phyloP scores from a whole-genome alignment of 768 basidiomycete species.

The Coprinellus micaceus region DNA sequence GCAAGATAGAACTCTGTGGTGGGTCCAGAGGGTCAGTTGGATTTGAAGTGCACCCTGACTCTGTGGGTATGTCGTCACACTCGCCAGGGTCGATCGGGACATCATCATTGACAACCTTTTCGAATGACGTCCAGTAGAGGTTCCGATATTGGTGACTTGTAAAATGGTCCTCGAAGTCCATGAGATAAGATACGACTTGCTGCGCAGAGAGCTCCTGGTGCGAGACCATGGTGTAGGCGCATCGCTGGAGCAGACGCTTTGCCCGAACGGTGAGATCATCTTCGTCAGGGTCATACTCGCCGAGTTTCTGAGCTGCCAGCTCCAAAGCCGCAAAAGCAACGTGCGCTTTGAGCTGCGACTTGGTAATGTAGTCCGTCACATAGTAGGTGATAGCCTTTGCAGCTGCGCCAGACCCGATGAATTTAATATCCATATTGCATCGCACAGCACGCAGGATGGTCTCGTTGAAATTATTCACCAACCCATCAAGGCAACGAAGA shows the following conservation, averaged over 20 bases:
- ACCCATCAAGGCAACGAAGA: slow-evolving; percentile 31
- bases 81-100: not conserved
- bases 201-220: slow-evolving; percentile 38
- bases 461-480: slow-evolving; percentile 42
- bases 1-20: too few species aligned
- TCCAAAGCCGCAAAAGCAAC: slow-evolving; percentile 38
- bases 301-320: slow-evolving; percentile 28
- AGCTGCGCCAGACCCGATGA: slow-evolving; percentile 35
- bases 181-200: slow-evolving; percentile 32
- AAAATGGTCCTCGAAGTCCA: slow-evolving; percentile 33
- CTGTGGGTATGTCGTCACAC: not conserved
- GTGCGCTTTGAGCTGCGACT: slow-evolving; percentile 38
- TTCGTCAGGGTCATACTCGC: slow-evolving; percentile 15
- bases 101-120: slow-evolving; percentile 20
- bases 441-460: slow-evolving; percentile 33
- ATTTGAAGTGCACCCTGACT: too few species aligned
- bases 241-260: slow-evolving; percentile 34
- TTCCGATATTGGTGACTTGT: slow-evolving; percentile 32
- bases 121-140: slow-evolving; percentile 34
- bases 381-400: slow-evolving; percentile 44
- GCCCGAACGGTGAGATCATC: slow-evolving; percentile 17
- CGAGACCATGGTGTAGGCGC: slow-evolving; percentile 33
- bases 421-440: slow-evolving; percentile 49
- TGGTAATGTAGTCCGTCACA: slow-evolving; percentile 49
- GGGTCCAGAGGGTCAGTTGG: too few species aligned